Evolutionary conservation across 495 filamentous ascomycete species (phyloP).

Genomic region (Hyaloscypha bicolor): DNA sequence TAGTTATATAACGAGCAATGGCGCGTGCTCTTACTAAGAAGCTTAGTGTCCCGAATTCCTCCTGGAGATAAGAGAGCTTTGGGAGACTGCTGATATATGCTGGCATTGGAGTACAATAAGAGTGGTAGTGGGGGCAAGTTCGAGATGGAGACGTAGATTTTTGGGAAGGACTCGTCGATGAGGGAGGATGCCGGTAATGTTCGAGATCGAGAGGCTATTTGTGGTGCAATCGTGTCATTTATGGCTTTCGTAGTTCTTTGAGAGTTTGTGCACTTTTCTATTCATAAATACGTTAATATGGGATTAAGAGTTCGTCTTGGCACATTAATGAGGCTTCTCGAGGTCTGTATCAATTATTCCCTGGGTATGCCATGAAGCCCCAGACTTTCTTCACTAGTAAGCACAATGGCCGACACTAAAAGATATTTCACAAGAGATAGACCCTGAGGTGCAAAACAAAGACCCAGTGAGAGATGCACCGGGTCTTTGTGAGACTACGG

Average conservation of each 20-base stretch:
- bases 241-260: conserved; percentile 3
- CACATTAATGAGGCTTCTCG: neutral
- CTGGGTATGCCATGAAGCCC: neutral
- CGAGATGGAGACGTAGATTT: conserved; percentile 59
- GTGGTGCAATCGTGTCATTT: conserved; percentile 14
- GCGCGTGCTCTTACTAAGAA: conserved; percentile 51
- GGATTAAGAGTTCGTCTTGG: neutral
- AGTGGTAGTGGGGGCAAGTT: conserved; percentile 62
- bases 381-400: neutral
- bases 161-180: conserved; percentile 47
- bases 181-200: conserved; percentile 9
- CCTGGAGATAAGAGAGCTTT: conserved; percentile 36
- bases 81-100: conserved; percentile 39
- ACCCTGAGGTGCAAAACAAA: too few relatives aligned
- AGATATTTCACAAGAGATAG: too few relatives aligned
- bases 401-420: too few relatives aligned
- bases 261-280: too few relatives aligned
- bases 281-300: neutral
- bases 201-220: conserved; percentile 21
- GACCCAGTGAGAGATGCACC: too few relatives aligned
- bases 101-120: conserved; percentile 43
- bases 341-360: conserved; percentile 15
- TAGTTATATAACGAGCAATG: too few relatives aligned
- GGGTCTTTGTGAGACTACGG: too few relatives aligned
- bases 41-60: conserved; percentile 44